phyloP scores from a whole-genome alignment of 129 eudicot genomes.

The Flaveria robusta region DNA sequence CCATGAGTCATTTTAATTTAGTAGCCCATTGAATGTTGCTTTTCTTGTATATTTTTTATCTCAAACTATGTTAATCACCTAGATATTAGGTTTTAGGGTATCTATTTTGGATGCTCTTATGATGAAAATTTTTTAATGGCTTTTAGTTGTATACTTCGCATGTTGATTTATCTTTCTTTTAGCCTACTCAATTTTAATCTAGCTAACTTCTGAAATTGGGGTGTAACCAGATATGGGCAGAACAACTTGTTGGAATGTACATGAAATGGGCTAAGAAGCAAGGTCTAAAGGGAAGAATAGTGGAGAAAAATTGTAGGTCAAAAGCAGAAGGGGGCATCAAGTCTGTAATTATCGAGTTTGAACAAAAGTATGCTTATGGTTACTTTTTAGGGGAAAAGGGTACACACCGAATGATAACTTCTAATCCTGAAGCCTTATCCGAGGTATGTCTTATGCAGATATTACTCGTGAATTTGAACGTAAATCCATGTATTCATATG shows the following conservation, averaged over 20 bases:
- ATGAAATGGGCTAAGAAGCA: conserved; percentile 89
- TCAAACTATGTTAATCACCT: neutral
- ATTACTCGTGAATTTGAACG: neutral
- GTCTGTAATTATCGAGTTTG: conserved; percentile 71
- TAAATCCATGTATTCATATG: neutral
- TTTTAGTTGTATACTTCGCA: neutral
- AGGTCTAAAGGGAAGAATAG: conserved; percentile 71
- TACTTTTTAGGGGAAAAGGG: conserved; percentile 89
- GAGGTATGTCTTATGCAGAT: conserved; percentile 47
- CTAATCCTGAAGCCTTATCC: conserved; percentile 38
- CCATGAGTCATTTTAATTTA: neutral
- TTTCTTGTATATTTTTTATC: neutral
- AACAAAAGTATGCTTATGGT: conserved; percentile 78
- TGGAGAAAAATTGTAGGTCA: conserved; percentile 64
- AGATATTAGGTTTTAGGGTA: neutral
- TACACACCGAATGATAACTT: conserved; percentile 59
- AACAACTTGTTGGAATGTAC: conserved; percentile 70
- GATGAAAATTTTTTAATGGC: neutral
- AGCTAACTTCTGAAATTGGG: conserved; percentile 11
- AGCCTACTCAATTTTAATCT: neutral
- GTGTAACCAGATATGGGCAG: conserved; percentile 69
- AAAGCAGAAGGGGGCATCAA: conserved; percentile 51
- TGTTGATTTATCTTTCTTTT: neutral
- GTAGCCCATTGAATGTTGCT: neutral
- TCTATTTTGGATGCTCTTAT: neutral